Percentiles rank a stretch among this genome's conserved stretches.
These are phyloP conservation scores for Phytopythium boreale DNA, from an alignment of 352 stramenopile species.

Conservation along the genomic window DNA sequence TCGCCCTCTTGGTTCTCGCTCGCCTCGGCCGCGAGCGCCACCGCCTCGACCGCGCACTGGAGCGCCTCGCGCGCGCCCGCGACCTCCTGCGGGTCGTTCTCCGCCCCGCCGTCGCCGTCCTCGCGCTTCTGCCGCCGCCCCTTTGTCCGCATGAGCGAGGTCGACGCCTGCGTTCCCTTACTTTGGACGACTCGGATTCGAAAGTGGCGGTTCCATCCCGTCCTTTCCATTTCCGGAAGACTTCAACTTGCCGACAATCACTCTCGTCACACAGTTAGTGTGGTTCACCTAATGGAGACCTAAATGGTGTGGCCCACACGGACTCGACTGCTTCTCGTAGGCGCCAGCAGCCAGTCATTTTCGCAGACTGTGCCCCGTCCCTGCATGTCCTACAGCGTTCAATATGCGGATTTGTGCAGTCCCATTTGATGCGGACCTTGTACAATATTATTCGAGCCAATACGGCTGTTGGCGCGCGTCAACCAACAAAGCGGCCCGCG, in stretches of 20 bases:
- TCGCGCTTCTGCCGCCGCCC: neutral
- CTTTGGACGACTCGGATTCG: no score
- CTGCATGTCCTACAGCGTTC: neutral
- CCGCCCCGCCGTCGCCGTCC: neutral
- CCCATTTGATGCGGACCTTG: neutral
- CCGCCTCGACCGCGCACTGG: neutral
- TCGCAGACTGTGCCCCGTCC: neutral
- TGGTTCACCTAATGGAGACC: neutral
- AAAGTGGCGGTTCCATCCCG: no score
- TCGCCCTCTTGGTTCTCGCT: neutral
- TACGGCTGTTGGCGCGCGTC: neutral
- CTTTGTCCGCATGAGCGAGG: neutral
- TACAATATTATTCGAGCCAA: neutral
- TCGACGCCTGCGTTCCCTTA: no score
- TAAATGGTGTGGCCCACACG: neutral
- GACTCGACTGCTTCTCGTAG: neutral
- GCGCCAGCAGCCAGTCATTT: conserved; percentile 2
- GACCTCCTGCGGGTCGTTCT: neutral
- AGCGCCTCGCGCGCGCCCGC: neutral
- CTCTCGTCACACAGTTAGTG: neutral
- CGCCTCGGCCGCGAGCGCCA: neutral
- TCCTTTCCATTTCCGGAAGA: neutral
- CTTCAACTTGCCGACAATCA: neutral
- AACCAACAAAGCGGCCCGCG: neutral
- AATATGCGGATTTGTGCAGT: neutral